phyloP scores from a whole-genome alignment of 305 asterid genomes.

The Fraxinus sp. region DNA sequence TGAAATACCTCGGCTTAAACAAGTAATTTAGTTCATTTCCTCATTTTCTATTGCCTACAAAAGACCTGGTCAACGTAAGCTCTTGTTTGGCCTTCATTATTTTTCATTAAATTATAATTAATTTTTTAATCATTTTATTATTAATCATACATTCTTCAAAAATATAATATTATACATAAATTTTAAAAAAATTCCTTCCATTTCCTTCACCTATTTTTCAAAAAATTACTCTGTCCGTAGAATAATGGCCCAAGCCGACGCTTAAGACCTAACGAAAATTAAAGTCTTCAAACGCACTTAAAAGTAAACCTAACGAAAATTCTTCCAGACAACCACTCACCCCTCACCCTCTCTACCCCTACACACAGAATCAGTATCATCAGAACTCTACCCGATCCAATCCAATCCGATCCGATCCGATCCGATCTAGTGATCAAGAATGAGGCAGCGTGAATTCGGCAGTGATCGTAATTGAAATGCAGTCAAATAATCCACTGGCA shows the following conservation, averaged over 20 bases:
- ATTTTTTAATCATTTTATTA: too few relatives aligned
- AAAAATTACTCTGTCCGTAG: background rate
- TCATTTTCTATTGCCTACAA: background rate
- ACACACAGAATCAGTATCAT: background rate
- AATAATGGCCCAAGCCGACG: background rate
- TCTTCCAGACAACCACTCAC: background rate
- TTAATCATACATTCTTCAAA: too few relatives aligned
- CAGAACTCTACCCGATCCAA: background rate
- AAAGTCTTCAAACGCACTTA: background rate
- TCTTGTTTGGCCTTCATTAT: background rate
- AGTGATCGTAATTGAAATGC: slow-evolving; percentile 77
- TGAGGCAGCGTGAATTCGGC: slow-evolving; percentile 39
- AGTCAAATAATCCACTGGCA: slow-evolving; percentile 59
- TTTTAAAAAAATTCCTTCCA: background rate
- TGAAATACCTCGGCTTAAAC: background rate
- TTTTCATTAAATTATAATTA: too few relatives aligned
- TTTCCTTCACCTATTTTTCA: background rate
- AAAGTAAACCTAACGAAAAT: background rate
- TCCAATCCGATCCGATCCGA: slow-evolving; percentile 47
- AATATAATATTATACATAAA: too few relatives aligned
- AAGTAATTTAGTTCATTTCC: background rate
- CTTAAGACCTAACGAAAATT: background rate
- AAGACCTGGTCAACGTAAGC: background rate
- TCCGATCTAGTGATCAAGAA: slow-evolving; percentile 43
- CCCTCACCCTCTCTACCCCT: background rate